phyloP scores from a whole-genome alignment of 176 grass and related monocot species.

The Juncus inflexus region DNA sequence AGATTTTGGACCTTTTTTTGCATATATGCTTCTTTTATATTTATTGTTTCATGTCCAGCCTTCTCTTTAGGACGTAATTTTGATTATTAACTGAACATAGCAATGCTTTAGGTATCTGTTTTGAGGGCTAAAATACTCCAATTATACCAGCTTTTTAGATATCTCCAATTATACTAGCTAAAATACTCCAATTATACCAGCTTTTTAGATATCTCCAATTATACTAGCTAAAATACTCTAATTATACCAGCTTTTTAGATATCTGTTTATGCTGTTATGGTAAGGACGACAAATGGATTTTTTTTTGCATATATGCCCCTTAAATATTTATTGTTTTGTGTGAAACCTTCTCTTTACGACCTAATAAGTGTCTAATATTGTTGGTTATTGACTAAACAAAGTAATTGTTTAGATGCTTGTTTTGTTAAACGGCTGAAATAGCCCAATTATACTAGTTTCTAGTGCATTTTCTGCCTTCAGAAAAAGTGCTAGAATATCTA shows the following conservation, averaged over 20 bases:
- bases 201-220: background rate
- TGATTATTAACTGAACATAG: too few species aligned
- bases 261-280: slow-evolving; percentile 79
- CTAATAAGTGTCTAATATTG: too few species aligned
- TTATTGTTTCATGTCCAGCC: background rate
- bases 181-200: background rate
- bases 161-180: background rate
- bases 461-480: too few species aligned
- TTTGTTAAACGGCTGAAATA: too few species aligned
- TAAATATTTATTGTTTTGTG: background rate
- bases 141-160: background rate
- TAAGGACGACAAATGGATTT: slow-evolving; percentile 12
- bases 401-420: too few species aligned
- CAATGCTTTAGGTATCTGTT: too few species aligned
- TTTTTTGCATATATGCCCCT: background rate
- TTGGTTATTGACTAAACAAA: too few species aligned
- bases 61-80: too few species aligned
- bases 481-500: too few species aligned
- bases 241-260: background rate
- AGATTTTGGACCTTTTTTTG: background rate
- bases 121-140: too few species aligned
- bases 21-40: background rate
- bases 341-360: too few species aligned
- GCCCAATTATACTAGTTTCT: background rate
- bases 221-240: background rate